A percentile compares a stretch with the other conserved stretches of the same genome.
These are phyloP conservation scores for Rubia balearica DNA, from an alignment of 305 asterid species.

Conservation along the genomic window DNA sequence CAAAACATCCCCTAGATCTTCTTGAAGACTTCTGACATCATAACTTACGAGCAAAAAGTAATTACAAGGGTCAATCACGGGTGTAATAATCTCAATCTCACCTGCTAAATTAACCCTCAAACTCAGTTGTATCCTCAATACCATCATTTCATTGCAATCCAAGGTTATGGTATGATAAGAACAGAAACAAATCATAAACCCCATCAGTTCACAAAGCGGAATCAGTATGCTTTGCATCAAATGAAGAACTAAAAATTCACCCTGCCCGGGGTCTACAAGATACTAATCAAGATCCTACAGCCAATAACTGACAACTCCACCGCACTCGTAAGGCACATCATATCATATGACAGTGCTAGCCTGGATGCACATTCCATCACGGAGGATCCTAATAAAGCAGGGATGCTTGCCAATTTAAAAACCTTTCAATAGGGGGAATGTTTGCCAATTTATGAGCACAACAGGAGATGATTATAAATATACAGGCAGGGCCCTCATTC, in stretches of 20 bases:
- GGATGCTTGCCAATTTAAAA: conserved; percentile 3
- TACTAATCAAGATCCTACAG: conserved; percentile 1
- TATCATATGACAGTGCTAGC: not conserved
- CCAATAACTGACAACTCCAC: not conserved
- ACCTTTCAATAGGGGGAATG: not conserved
- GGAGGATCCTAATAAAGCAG: not conserved
- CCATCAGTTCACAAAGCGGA: not conserved
- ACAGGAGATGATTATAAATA: no score
- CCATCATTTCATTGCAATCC: not conserved
- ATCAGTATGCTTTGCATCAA: not conserved
- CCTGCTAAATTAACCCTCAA: not conserved
- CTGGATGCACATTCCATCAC: not conserved
- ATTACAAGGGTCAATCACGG: not conserved
- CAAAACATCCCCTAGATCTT: not conserved
- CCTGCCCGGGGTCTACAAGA: not conserved
- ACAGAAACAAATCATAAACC: not conserved
- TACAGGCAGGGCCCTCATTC: not conserved
- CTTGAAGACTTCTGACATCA: conserved; percentile 9
- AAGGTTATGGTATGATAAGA: not conserved
- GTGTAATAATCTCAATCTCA: conserved; percentile 5
- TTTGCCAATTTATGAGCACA: no score
- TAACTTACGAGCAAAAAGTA: conserved; percentile 1
- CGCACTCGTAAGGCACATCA: not conserved
- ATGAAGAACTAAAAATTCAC: conserved; percentile 1
- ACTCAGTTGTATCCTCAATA: not conserved